Percentiles rank a stretch among this genome's conserved stretches.
Evolutionary conservation across 345 rosid species (phyloP).

Genomic region (Citrus inodora): DNA sequence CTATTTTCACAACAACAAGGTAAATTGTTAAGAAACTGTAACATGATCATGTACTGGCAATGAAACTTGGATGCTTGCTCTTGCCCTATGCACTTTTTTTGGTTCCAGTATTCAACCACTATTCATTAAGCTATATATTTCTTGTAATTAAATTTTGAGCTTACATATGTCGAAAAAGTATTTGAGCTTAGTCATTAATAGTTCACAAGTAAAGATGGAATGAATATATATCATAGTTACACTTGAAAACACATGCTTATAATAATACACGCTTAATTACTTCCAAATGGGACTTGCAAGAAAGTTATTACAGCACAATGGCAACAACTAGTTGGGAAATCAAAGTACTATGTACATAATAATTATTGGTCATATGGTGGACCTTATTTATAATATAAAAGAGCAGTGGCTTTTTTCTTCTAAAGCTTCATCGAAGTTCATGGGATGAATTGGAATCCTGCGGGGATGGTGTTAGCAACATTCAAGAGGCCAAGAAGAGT

Average conservation of each 20-base stretch:
- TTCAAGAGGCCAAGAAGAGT: constrained; percentile 34
- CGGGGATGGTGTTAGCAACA: constrained; percentile 35
- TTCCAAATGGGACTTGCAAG: background rate
- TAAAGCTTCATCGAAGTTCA: background rate
- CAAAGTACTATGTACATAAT: background rate
- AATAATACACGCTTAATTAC: background rate
- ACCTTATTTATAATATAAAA: background rate
- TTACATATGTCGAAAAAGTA: no score
- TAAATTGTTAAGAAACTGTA: no score
- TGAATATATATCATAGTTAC: background rate
- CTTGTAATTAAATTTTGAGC: no score
- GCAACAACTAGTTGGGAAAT: background rate
- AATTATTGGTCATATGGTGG: background rate
- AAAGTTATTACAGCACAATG: background rate
- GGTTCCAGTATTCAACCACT: no score
- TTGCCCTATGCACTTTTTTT: no score
- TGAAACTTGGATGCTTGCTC: no score
- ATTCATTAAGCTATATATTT: no score
- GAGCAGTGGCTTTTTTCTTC: background rate
- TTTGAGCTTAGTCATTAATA: no score
- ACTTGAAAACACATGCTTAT: background rate
- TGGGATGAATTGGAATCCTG: constrained; percentile 35
- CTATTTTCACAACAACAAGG: no score
- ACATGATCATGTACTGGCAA: no score
- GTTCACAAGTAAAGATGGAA: no score